Evolutionary conservation across 1,139 yeast genomes (phyloP).

Genomic region (Lodderomyces metapsilosis): DNA sequence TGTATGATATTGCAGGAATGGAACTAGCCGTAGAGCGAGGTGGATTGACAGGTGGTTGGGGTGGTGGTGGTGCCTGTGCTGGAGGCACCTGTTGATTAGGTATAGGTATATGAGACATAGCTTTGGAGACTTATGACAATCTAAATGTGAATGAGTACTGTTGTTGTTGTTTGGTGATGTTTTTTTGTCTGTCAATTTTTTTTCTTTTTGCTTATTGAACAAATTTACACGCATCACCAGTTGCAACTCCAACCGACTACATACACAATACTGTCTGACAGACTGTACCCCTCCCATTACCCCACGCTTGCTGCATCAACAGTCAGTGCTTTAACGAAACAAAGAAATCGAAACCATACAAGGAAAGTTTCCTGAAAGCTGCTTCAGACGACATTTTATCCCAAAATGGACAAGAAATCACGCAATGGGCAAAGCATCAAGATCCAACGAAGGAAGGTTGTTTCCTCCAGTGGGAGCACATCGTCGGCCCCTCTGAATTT

Average conservation of each 20-base stretch:
- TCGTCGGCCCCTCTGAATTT: conserved; percentile 11
- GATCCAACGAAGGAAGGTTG: conserved; percentile 20
- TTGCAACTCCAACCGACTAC: no score
- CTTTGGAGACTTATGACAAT: background rate
- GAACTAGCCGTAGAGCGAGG: conserved; percentile 37
- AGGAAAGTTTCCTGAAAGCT: no score
- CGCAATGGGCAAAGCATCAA: conserved; percentile 8
- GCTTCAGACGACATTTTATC: background rate
- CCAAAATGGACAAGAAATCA: conserved; percentile 1
- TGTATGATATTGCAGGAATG: conserved; percentile 43
- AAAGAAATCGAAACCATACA: no score
- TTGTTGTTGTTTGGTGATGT: no score
- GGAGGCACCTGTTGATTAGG: conserved; percentile 10
- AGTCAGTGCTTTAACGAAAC: no score
- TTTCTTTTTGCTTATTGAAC: no score
- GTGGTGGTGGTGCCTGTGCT: conserved; percentile 10
- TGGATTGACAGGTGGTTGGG: conserved; percentile 16
- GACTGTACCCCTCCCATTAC: no score
- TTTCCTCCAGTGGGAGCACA: conserved; percentile 2
- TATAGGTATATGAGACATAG: conserved; percentile 12
- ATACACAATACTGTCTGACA: no score
- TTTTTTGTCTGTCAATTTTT: no score
- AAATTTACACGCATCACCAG: no score
- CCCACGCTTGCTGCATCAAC: no score
- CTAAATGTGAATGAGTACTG: no score